A percentile compares a stretch with the other conserved stretches of the same genome.
These are phyloP conservation scores for Nakazawaea ambrosiae DNA, from an alignment of 805 yeast genomes.

Conservation along the genomic window DNA sequence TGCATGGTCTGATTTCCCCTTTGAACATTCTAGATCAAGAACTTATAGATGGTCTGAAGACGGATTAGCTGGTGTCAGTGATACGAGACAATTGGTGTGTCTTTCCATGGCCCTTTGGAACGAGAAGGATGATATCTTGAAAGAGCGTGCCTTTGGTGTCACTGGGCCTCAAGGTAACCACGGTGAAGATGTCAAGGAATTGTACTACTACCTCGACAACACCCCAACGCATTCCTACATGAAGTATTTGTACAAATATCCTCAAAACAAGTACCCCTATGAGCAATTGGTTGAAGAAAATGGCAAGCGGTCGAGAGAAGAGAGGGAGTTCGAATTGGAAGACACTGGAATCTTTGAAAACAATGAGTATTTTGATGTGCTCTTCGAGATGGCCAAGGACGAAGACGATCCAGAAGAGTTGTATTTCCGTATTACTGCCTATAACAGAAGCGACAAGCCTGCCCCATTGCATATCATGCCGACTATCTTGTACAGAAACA, in stretches of 20 bases:
- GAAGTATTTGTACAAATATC: conserved; percentile 88
- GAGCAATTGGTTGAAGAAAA: conserved; percentile 64
- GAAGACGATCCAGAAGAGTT: conserved; percentile 76
- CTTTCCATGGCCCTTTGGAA: conserved; percentile 88
- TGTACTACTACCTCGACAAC: conserved; percentile 80
- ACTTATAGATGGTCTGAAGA: conserved; percentile 95
- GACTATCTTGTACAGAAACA: conserved; percentile 77
- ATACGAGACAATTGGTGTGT: conserved; percentile 71
- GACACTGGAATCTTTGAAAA: conserved; percentile 73
- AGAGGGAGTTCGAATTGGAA: conserved; percentile 73
- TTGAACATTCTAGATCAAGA: conserved; percentile 74
- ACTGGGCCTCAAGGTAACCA: conserved; percentile 94
- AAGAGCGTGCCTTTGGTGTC: conserved; percentile 81
- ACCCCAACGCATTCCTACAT: conserved; percentile 91
- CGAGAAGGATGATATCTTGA: conserved; percentile 76
- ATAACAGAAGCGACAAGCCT: conserved; percentile 71
- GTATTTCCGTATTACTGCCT: conserved; percentile 79
- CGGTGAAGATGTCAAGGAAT: conserved; percentile 91
- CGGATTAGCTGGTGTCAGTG: conserved; percentile 86
- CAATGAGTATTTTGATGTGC: conserved; percentile 77
- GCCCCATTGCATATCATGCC: conserved; percentile 90
- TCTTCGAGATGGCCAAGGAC: conserved; percentile 84
- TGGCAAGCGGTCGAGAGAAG: conserved; percentile 55
- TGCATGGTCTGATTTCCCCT: conserved; percentile 86
- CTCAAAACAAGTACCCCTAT: conserved; percentile 82